phyloP scores from a whole-genome alignment of 169 alveolate genomes.

The Toxoplasma gondii region DNA sequence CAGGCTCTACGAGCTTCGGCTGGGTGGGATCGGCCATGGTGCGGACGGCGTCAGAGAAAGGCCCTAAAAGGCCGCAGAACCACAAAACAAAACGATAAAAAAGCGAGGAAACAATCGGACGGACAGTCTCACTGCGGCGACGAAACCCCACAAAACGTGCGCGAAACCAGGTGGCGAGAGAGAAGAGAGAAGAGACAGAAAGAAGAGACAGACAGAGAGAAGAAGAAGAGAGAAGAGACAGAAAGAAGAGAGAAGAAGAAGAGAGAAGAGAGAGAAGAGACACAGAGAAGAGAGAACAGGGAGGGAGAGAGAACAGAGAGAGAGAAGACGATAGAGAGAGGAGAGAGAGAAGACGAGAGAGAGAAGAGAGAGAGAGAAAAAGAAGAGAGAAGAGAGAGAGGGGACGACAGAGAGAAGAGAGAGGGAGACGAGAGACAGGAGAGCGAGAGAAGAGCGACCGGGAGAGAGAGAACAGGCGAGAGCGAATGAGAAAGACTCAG shows the following conservation, averaged over 20 bases:
- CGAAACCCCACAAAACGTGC: background rate
- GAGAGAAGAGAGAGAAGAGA: no score
- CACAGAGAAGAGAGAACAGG: background rate
- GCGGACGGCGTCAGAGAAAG: conserved; percentile 63
- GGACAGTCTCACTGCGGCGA: background rate
- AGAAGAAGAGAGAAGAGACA: background rate
- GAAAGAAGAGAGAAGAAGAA: no score
- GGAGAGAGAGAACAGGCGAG: no score
- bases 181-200: background rate
- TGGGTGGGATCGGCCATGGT: conserved; percentile 43
- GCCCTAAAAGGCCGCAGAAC: background rate
- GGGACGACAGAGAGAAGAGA: background rate
- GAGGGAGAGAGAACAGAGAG: background rate
- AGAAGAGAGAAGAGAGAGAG: no score
- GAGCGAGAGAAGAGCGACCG: background rate
- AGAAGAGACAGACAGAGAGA: no score
- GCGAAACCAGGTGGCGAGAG: background rate
- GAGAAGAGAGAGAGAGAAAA: no score
- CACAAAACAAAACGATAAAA: background rate
- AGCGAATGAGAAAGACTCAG: no score
- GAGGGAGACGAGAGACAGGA: background rate
- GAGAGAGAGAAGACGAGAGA: no score
- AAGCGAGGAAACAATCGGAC: background rate
- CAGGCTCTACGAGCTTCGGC: conserved; percentile 62
- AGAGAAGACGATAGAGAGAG: no score